Percentiles rank a stretch among this genome's conserved stretches.
phyloP scores from a whole-genome alignment of 2,329 filamentous ascomycete species.

The Dothidotthia symphoricarpi region DNA sequence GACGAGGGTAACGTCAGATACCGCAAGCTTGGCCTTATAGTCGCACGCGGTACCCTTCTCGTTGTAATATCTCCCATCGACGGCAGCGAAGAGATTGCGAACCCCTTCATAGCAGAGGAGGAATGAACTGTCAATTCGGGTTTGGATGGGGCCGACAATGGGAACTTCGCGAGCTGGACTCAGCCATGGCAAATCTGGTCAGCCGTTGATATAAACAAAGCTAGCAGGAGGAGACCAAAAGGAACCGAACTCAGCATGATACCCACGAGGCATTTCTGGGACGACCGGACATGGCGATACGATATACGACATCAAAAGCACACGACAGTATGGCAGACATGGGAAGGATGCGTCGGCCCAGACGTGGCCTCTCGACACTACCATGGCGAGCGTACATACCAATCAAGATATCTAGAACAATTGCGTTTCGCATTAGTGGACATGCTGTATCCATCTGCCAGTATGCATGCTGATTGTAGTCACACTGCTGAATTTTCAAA shows the following conservation, averaged over 20 bases:
- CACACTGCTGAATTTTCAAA: too few species aligned
- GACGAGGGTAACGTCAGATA: conserved; percentile 87
- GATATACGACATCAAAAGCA: too few species aligned
- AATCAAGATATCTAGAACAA: too few species aligned
- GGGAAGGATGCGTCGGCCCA: too few species aligned
- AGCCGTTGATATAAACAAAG: background rate
- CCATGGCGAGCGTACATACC: background rate
- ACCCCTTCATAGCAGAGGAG: conserved; percentile 79
- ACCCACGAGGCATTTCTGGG: conserved; percentile 2
- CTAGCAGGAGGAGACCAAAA: background rate
- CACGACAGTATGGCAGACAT: too few species aligned
- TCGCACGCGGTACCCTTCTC: conserved; percentile 84
- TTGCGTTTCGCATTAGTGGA: too few species aligned
- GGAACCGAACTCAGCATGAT: conserved; percentile 6
- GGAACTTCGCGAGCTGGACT: too few species aligned
- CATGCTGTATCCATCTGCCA: too few species aligned
- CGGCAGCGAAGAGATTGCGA: conserved; percentile 92
- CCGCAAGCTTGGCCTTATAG: conserved; percentile 78
- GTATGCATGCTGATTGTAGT: too few species aligned
- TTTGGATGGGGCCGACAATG: background rate
- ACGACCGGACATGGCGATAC: too few species aligned
- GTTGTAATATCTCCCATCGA: conserved; percentile 91
- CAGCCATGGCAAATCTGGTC: background rate
- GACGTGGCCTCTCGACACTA: too few species aligned
- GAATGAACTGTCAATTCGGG: conserved; percentile 17